Evolutionary conservation across 257 asterid species (phyloP), one percentile per base, ranked within the genome.

Genomic region (Ilex aquifolium): DNA sequence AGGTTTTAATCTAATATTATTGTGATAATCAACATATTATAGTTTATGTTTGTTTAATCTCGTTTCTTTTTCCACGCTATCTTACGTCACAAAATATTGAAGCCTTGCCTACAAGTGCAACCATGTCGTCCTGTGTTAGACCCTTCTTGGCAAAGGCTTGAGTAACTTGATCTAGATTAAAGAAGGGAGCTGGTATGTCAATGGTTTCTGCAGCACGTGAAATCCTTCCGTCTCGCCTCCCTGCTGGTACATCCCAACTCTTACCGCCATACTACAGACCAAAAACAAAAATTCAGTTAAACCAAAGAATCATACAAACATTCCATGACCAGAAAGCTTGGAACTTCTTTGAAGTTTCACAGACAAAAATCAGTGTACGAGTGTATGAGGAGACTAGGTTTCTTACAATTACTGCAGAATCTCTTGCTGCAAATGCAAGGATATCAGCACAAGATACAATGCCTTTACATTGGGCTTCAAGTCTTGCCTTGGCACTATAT

Each of bases 361-460:
- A 21, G 27, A 21, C 27, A 21, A 21, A 21, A 21, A 21, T 21
- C 27, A 21, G 27, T 21, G 27, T 21, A 21, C 27, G 42, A 36
- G 42, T 7, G 7, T 1, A 36, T 7, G 8, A 36, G 42, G 42
- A 8, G 7, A 36, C 8, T 8, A 36, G 8, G 5, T 36, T 36
- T 36, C 42, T 36, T 36, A 36, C 42, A 36, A 36, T 36, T 36
- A 36, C 42, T 36, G 42, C 42, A 36, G 42, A 36, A 36, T 84
- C 95, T 0, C 91, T 83, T 13, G 91, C 91, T 15, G 95, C 87
- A n/a, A 87, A 84, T 32, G 89, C 78, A 0, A 84, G 68, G 14
- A 82, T 67, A 73, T 87, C 95, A 2, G 91, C 79, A 54, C 91
- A 87, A 0, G 91, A 87, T 0, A 87, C 89, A 2, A 61, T 66